Evolutionary conservation across 176 grass and related monocot species (phyloP).

Genomic region (Phragmites australis): DNA sequence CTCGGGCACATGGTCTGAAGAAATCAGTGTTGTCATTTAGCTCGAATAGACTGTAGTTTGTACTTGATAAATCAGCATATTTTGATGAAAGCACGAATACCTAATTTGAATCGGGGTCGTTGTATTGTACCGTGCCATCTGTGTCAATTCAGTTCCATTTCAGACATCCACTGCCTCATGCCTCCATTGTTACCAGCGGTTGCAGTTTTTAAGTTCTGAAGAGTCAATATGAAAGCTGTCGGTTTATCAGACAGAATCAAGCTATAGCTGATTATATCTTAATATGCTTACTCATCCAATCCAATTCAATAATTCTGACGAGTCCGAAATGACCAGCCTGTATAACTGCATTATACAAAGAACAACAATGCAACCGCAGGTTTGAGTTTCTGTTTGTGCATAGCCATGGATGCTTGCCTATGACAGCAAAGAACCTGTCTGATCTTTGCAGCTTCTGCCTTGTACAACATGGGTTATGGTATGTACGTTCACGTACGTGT

Average conservation of each 20-base stretch:
- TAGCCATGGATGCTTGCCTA: not conserved
- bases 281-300: not conserved
- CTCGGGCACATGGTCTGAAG: not conserved
- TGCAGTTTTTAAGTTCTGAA: not conserved
- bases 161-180: not conserved
- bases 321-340: not conserved
- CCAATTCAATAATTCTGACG: not conserved
- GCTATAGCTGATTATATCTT: not conserved
- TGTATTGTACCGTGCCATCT: not conserved
- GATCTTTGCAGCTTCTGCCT: constrained; percentile 8
- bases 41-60: not conserved
- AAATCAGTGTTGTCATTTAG: not conserved
- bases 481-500: constrained; percentile 28
- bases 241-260: not conserved
- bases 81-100: not conserved
- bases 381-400: not conserved
- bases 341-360: not conserved
- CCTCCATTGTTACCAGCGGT: not conserved
- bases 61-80: not conserved
- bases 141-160: not conserved
- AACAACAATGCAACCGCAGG: not conserved
- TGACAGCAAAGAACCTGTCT: not conserved
- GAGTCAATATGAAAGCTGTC: not conserved
- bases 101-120: not conserved
- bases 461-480: not conserved